Evolutionary conservation across 495 filamentous ascomycete genomes (phyloP).

Genomic region (Friedmanniomyces endolithicus): DNA sequence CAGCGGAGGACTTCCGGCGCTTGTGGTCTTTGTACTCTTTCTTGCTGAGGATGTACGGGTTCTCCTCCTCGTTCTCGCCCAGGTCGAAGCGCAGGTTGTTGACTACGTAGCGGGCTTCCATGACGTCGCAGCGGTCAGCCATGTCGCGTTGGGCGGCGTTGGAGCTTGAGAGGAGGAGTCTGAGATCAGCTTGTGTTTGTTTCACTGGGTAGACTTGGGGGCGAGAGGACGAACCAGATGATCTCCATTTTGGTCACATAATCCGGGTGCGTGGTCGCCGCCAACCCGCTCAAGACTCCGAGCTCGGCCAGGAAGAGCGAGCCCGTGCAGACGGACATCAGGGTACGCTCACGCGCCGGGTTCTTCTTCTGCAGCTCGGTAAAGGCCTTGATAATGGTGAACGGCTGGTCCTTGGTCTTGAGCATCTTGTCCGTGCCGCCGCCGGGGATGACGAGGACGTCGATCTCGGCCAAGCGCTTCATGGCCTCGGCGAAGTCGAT

Average conservation of each 20-base stretch:
- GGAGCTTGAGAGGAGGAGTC: background rate
- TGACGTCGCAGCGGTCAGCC: slow-evolving; percentile 55
- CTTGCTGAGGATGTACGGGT: slow-evolving; percentile 49
- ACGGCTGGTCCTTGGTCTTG: slow-evolving; percentile 47
- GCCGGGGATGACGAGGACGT: slow-evolving; percentile 59
- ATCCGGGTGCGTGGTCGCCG: slow-evolving; percentile 41
- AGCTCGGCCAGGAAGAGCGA: slow-evolving; percentile 57
- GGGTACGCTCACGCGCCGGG: slow-evolving; percentile 55
- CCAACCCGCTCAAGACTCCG: slow-evolving; percentile 58
- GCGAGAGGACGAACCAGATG: slow-evolving; percentile 35
- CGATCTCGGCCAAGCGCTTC: slow-evolving; percentile 52
- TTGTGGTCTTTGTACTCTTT: slow-evolving; percentile 21
- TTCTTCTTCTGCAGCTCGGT: slow-evolving; percentile 55
- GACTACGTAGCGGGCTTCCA: slow-evolving; percentile 68
- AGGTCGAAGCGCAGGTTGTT: slow-evolving; percentile 69
- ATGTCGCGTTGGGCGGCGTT: slow-evolving; percentile 38
- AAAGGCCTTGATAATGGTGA: slow-evolving; percentile 51
- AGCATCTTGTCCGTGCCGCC: slow-evolving; percentile 43
- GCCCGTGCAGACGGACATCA: slow-evolving; percentile 67
- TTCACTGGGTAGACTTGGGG: background rate
- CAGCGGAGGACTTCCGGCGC: slow-evolving; percentile 16
- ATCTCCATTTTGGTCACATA: slow-evolving; percentile 45
- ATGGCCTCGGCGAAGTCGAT: slow-evolving; percentile 48
- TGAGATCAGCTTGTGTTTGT: background rate
- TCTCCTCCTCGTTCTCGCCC: slow-evolving; percentile 57